Evolutionary conservation across 2,329 filamentous ascomycete genomes (phyloP), one percentile per base, ranked within the genome.

Genomic region (Pestalotiopsis sp.): DNA sequence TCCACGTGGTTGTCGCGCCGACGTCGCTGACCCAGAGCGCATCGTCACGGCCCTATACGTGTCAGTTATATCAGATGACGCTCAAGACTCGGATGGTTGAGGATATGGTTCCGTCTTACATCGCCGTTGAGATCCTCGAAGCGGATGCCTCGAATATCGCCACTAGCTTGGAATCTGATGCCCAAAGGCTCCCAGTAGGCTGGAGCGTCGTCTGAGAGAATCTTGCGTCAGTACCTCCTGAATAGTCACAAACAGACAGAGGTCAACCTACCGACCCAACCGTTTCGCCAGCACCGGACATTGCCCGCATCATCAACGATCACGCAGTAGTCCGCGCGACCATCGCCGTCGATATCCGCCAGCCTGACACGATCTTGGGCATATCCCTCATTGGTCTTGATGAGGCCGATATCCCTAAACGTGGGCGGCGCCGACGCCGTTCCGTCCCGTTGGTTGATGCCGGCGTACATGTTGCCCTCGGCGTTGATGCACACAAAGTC

Each of bases 141-240:
- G 1, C 69, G 70, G 5, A 75, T 61, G 0, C 73, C 74, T 14
- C 39, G 24, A 9, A 71, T 39, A 38, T 75, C 69, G 1, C 65
- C 66, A 44, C 73, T 70, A 13, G 56, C 67, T 3, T 66, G 66
- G 57, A 74, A 77, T 2, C 69, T 64, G 20, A 68, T 11, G 3
- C 70, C 76, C 40, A 81, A 70, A 1, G 69, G 64, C 67, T 82
- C 77, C 77, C 78, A 82, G 68, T 75, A 79, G 1, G 68, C 69
- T 0, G 78, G 75, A 2, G 63, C 69, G 4, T 78, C 71, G 1
- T 72, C 74, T 58, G 10, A 22, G 26, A 35, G 20, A 22, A 26
- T 26, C 20, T 10, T 13, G 17, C 10, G 56, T 58, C 2, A 58
- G 56, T 26, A 26, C 24, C 11, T 17, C 56, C 14, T 30, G 10